Conservation (phyloP, 441 rosid genomes). For the Syzygium malaccense region DNA sequence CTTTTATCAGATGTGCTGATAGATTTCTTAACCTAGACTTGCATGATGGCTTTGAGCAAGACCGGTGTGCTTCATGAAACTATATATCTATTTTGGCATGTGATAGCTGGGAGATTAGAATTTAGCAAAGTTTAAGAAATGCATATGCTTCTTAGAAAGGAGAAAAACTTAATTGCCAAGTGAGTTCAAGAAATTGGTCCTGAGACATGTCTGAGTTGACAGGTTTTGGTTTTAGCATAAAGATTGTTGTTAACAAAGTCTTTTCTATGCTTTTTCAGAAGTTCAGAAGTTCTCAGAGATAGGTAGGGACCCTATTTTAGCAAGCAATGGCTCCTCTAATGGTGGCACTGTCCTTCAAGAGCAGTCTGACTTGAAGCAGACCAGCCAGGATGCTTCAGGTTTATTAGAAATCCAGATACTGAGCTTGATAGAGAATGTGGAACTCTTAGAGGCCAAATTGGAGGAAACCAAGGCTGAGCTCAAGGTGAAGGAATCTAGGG, state of each 20-base stretch:
- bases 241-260: neutral
- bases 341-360: constrained; percentile 23
- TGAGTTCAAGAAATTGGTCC: neutral
- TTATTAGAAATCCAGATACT: constrained; percentile 34
- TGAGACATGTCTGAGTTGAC: neutral
- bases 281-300: constrained; percentile 56
- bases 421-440: constrained; percentile 39
- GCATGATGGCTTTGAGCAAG: neutral
- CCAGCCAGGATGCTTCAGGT: constrained; percentile 16
- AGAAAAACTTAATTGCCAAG: neutral
- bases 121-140: neutral
- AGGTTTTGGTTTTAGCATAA: neutral
- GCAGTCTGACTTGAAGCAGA: constrained; percentile 21
- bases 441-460: constrained; percentile 46
- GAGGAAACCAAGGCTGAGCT: constrained; percentile 42
- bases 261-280: constrained; percentile 39
- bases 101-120: neutral
- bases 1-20: neutral
- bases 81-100: neutral
- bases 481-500: constrained; percentile 41
- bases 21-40: neutral
- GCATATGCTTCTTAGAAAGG: neutral
- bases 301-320: constrained; percentile 34
- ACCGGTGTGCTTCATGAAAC: neutral
- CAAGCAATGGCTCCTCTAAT: constrained; percentile 15